Base-by-base conservation (phyloP, 2,329 filamentous ascomycete species). In the Aspergillus sp. region DNA sequence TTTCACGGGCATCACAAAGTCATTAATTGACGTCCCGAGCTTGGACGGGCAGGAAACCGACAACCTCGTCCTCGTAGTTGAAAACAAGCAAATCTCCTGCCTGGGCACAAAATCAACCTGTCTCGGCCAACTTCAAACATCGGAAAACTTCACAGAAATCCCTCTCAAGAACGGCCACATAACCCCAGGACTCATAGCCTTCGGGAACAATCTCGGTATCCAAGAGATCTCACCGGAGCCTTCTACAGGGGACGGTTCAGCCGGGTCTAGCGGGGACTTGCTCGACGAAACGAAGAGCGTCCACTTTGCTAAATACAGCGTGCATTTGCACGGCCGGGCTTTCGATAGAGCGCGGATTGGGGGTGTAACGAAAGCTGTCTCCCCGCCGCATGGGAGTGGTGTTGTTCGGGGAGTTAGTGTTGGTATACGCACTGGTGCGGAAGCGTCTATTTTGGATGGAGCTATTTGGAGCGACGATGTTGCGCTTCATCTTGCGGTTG, bases 361-460 rank as follows among this genome's bases (percentile, higher is more conserved):
- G 60, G 85, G 85, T 45, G 81, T 86, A 41, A 87, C 84, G 6
- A 78, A 78, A 44, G 84, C 83, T 47, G 79, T 88, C 52, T 82
- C 84, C 0, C 82, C 85, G 1, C 85, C 85, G 31, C 80, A 80
- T 61, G 69, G 68, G 0, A 70, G 73, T 2, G 73, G 68, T 3
- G 80, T 81, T 1, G 79, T 84, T 59, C 78, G 81, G 56, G 85
- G 85, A 43, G 83, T 82, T 1, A 85, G 83, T 59, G 84, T 83
- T 6, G 85, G 84, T 3, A 85, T 87, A 35, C 12, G 56, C 6
- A 58, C 56, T 14, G 46, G 23, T 4, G 37, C 33, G 3, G n/a
- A 37, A 6, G 52, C 11, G 2, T 51, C 45, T 5, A 49, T 58
- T 17, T 17, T 47, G 14, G 44, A 31, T 14, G 12, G 19, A 5